A percentile compares a stretch with the other conserved stretches of the same genome.
Evolutionary conservation across 2,329 filamentous ascomycete species (phyloP).

Genomic region (Cladosporium halotolerans): DNA sequence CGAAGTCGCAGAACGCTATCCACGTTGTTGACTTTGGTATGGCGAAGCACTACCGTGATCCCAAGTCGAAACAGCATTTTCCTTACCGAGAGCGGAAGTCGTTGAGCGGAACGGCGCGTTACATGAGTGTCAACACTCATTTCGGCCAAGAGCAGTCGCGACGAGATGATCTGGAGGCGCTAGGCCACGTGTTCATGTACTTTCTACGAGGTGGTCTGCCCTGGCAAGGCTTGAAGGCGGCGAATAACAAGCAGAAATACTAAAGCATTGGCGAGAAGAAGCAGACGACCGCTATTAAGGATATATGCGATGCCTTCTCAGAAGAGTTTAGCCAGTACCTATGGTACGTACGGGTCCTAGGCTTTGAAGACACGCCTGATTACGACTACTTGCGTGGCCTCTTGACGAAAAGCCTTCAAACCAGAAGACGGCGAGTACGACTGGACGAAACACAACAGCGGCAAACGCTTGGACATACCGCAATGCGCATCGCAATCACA

Average conservation of each 20-base stretch:
- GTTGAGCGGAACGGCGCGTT: conserved; percentile 92
- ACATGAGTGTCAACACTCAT: conserved; percentile 99
- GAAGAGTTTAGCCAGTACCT: conserved; percentile 98
- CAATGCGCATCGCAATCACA: conserved; percentile 26
- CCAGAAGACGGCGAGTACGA: conserved; percentile 98
- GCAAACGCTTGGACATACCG: conserved; percentile 85
- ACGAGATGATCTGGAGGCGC: conserved; percentile 87
- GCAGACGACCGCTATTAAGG: conserved; percentile 94
- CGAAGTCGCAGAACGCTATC: conserved; percentile 94
- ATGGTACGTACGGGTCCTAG: conserved; percentile 93
- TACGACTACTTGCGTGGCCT: conserved; percentile 96
- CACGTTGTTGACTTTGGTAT: conserved; percentile 99
- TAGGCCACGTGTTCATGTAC: conserved; percentile 66
- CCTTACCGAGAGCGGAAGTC: conserved; percentile 89
- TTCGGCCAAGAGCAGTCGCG: conserved; percentile 92
- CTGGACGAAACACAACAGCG: conserved; percentile 97
- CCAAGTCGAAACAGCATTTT: conserved; percentile 98
- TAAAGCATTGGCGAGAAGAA: conserved; percentile 99
- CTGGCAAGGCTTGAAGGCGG: conserved; percentile 63
- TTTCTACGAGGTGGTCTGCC: conserved; percentile 60
- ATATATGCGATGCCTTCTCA: conserved; percentile 93
- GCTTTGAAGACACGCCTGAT: conserved; percentile 96
- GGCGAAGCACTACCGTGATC: conserved; percentile 98
- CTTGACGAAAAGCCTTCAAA: conserved; percentile 92
- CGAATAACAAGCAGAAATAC: conserved; percentile 90